These are phyloP conservation scores for Sugiyamaella novakii DNA, from an alignment of 1,139 yeast genomes.

Conservation along the genomic window DNA sequence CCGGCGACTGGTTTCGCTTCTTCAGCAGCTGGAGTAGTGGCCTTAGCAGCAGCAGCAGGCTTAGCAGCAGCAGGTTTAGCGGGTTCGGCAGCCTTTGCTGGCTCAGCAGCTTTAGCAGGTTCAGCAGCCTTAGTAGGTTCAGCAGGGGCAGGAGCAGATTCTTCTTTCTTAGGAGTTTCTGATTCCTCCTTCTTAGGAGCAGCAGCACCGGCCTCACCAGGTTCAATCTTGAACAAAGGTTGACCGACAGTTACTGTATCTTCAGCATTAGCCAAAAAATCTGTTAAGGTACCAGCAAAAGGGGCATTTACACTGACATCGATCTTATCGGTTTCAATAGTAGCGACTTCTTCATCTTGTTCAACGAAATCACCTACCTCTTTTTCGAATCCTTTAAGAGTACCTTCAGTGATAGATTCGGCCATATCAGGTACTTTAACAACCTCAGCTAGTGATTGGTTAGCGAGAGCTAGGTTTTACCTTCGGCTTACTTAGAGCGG, in stretches of 20 bases:
- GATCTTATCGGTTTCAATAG: slow-evolving; percentile 97
- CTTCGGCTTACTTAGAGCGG: background rate
- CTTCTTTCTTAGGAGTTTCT: slow-evolving; percentile 37
- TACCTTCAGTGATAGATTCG: slow-evolving; percentile 97
- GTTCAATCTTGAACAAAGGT: slow-evolving; percentile 85
- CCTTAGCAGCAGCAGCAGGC: slow-evolving; percentile 22
- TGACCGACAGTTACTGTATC: slow-evolving; percentile 98
- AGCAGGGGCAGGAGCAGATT: slow-evolving; percentile 38
- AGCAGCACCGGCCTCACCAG: slow-evolving; percentile 65
- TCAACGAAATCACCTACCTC: slow-evolving; percentile 87
- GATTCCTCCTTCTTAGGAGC: slow-evolving; percentile 31
- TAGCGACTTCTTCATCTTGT: slow-evolving; percentile 89
- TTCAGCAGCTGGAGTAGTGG: slow-evolving; percentile 33
- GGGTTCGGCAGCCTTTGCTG: slow-evolving; percentile 8
- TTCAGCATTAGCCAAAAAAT: slow-evolving; percentile 78
- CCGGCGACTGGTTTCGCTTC: slow-evolving; percentile 54
- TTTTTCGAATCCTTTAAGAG: slow-evolving; percentile 72
- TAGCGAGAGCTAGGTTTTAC: background rate
- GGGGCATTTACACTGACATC: slow-evolving; percentile 98
- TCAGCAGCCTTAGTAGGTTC: slow-evolving; percentile 34
- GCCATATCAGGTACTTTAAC: slow-evolving; percentile 99
- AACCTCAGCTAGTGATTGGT: slow-evolving; percentile 32
- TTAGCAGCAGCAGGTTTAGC: slow-evolving; percentile 26
- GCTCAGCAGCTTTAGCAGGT: slow-evolving; percentile 29
- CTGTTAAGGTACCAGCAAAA: slow-evolving; percentile 84